phyloP scores from a whole-genome alignment of 192 early-diverging fungal genomes.

The Podila epigama region DNA sequence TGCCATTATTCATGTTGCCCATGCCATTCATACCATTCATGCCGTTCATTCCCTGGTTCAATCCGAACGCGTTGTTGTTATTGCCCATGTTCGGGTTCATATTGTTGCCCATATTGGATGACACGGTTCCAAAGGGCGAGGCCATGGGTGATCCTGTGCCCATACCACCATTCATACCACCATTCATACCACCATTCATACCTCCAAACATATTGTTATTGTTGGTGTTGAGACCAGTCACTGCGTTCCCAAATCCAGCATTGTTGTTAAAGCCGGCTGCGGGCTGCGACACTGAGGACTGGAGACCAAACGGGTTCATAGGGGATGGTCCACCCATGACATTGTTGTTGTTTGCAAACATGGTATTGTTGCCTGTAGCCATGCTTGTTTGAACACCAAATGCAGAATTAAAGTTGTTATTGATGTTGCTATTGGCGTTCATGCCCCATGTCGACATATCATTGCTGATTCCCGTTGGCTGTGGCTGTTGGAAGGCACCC shows the following conservation, averaged over 20 bases:
- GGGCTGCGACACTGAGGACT: not conserved
- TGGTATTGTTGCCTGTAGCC: conserved; percentile 20
- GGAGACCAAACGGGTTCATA: not conserved
- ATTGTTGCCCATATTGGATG: not conserved
- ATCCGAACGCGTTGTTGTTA: conserved; percentile 9
- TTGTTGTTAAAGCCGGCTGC: conserved; percentile 10
- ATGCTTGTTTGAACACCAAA: conserved; percentile 30
- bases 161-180: conserved; percentile 1
- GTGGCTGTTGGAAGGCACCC: conserved; percentile 6
- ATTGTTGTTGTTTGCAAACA: conserved; percentile 21
- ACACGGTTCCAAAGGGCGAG: not conserved
- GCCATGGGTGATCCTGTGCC: conserved; percentile 3
- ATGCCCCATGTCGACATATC: conserved; percentile 29
- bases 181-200: not conserved
- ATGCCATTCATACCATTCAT: conserved; percentile 1
- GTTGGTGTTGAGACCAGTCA: conserved; percentile 8
- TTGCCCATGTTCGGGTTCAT: not conserved
- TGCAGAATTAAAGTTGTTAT: conserved; percentile 16
- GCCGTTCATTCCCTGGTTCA: conserved; percentile 13
- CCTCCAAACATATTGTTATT: conserved; percentile 28
- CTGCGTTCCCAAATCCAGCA: conserved; percentile 8
- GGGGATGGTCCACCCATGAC: not conserved
- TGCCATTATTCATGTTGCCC: conserved; percentile 2
- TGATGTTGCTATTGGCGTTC: conserved; percentile 34
- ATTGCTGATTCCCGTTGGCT: conserved; percentile 15